phyloP scores from a whole-genome alignment of 345 rosid genomes.

The Ceriops decandra region DNA sequence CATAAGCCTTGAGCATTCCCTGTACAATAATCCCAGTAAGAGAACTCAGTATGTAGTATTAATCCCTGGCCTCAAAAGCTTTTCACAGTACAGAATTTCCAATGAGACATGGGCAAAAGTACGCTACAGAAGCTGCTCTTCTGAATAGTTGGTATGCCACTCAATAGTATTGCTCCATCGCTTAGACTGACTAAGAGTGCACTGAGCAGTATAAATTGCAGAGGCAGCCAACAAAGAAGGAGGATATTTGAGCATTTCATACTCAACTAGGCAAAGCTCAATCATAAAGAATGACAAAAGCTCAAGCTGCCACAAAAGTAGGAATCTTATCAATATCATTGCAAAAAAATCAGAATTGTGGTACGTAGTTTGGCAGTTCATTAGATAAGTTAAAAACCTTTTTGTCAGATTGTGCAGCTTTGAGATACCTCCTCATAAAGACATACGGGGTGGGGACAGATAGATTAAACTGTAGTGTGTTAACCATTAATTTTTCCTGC shows the following conservation, averaged over 20 bases:
- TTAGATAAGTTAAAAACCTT: not conserved
- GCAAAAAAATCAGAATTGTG: too few relatives aligned
- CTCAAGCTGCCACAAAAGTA: conserved; percentile 55
- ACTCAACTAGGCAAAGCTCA: conserved; percentile 68
- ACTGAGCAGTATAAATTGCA: conserved; percentile 64
- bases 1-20: conserved; percentile 85
- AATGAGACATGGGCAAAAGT: not conserved
- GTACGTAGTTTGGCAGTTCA: too few relatives aligned
- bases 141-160: conserved; percentile 51
- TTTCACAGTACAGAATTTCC: not conserved
- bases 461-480: conserved; percentile 66
- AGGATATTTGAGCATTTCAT: conserved; percentile 56
- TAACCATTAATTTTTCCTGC: conserved; percentile 42
- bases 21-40: conserved; percentile 14
- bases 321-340: conserved; percentile 11
- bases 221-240: conserved; percentile 64
- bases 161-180: conserved; percentile 57
- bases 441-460: conserved; percentile 87
- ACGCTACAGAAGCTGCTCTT: conserved; percentile 48
- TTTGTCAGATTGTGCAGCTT: conserved; percentile 1
- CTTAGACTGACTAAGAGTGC: conserved; percentile 37
- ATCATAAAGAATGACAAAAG: conserved; percentile 64
- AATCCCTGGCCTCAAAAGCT: not conserved
- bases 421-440: conserved; percentile 34
- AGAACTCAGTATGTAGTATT: not conserved